A percentile compares a stretch with the other conserved stretches of the same genome.
Evolutionary conservation across 371 early-diverging fungal species (phyloP).

Genomic region (Mucor ambiguus): DNA sequence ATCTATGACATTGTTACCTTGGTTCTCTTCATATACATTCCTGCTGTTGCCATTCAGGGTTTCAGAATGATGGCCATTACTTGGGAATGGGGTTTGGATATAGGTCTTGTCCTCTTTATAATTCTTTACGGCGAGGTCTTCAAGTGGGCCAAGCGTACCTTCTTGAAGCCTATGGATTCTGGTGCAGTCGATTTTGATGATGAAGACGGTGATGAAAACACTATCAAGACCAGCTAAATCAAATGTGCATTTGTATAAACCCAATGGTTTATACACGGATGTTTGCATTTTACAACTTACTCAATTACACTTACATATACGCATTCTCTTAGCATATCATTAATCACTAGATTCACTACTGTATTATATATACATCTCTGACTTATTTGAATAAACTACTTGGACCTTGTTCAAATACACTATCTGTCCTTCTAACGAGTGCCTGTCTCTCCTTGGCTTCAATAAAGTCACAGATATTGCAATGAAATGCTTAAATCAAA

Average conservation of each 20-base stretch:
- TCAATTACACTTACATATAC: not conserved
- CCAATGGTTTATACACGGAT: not conserved
- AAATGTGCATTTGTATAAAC: not conserved
- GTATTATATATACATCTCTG: not conserved
- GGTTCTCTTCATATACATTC: constrained; percentile 68
- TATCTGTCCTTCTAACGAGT: no score
- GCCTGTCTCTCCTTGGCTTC: not conserved
- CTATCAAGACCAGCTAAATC: not conserved
- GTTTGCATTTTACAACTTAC: not conserved
- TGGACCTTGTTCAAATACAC: no score
- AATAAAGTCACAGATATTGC: not conserved
- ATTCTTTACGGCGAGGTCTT: constrained; percentile 58
- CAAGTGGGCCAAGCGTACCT: constrained; percentile 36
- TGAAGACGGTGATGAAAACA: not conserved
- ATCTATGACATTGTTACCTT: constrained; percentile 51
- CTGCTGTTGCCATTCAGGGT: constrained; percentile 61
- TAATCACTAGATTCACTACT: no score
- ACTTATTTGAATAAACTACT: not conserved
- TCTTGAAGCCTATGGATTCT: constrained; percentile 35
- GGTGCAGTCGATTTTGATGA: not conserved
- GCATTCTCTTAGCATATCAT: not conserved
- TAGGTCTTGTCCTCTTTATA: constrained; percentile 52
- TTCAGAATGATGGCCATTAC: constrained; percentile 67
- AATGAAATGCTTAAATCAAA: not conserved
- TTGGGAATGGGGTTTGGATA: constrained; percentile 79